A percentile compares a stretch with the other conserved stretches of the same genome.
phyloP scores from a whole-genome alignment of 2,329 filamentous ascomycete genomes.

The Rosellinia necatrix region DNA sequence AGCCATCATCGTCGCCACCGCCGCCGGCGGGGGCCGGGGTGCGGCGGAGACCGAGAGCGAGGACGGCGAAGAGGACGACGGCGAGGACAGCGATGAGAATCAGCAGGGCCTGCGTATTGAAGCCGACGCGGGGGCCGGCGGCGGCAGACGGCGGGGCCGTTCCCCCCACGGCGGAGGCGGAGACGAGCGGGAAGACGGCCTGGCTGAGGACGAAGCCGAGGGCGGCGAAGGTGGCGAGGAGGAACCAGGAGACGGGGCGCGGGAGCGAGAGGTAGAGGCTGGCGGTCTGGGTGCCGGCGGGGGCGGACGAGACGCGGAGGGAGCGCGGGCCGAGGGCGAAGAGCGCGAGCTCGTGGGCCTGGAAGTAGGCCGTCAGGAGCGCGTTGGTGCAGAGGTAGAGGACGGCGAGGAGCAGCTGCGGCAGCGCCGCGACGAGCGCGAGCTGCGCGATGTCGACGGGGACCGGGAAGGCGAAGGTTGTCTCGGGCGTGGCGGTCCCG shows the following conservation, averaged over 20 bases:
- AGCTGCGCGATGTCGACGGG: conserved; percentile 34
- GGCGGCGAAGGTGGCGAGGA: conserved; percentile 50
- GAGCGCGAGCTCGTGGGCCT: conserved; percentile 55
- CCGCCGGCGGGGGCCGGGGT: conserved; percentile 45
- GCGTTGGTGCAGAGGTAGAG: conserved; percentile 55
- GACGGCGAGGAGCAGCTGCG: conserved; percentile 53
- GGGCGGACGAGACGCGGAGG: conserved; percentile 52
- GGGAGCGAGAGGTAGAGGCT: conserved; percentile 58
- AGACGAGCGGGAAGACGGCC: conserved; percentile 44
- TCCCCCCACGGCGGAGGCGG: neutral
- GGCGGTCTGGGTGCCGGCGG: conserved; percentile 51
- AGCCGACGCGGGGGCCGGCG: conserved; percentile 42
- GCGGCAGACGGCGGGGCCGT: conserved; percentile 12
- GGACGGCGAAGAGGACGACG: conserved; percentile 43
- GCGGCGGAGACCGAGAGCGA: conserved; percentile 48
- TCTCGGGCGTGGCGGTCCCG: conserved; percentile 43
- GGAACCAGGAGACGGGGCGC: conserved; percentile 49
- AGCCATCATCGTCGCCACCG: conserved; percentile 42
- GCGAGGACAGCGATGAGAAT: conserved; percentile 48
- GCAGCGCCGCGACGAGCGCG: conserved; percentile 49
- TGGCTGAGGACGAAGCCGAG: conserved; percentile 54
- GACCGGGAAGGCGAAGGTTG: conserved; percentile 40
- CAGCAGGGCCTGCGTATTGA: conserved; percentile 51
- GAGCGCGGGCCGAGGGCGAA: conserved; percentile 45
- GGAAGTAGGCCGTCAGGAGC: conserved; percentile 52